Evolutionary conservation across 2,329 filamentous ascomycete species (phyloP).

Genomic region (Penicillium aurantiogriseum): DNA sequence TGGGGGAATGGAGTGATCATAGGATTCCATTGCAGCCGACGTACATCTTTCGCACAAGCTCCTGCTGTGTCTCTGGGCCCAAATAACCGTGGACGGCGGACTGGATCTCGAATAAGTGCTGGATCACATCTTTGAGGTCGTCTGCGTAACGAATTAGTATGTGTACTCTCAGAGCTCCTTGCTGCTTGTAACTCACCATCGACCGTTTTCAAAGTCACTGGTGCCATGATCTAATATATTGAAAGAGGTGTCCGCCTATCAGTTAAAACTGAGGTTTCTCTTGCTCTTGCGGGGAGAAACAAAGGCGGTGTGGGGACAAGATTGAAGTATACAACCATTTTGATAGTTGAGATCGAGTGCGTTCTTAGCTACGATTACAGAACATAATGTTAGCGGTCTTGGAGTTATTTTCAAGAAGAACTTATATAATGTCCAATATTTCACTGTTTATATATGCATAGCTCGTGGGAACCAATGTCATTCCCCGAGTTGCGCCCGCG

Average conservation of each 20-base stretch:
- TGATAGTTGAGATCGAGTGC: not conserved
- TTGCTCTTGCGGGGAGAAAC: constrained; percentile 10
- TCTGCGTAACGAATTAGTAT: constrained; percentile 32
- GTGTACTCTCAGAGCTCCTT: too few relatives aligned
- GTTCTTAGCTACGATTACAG: not conserved
- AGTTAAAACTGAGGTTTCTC: constrained; percentile 5
- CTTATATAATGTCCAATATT: constrained; percentile 26
- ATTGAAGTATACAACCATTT: not conserved
- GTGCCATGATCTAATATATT: constrained; percentile 16
- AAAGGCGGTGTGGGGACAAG: constrained; percentile 17
- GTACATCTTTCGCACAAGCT: constrained; percentile 59
- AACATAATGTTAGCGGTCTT: not conserved
- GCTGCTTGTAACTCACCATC: constrained; percentile 16
- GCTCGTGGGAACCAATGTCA: constrained; percentile 6
- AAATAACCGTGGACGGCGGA: constrained; percentile 59
- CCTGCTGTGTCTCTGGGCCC: constrained; percentile 55
- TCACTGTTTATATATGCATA: constrained; percentile 17
- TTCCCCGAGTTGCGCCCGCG: constrained; percentile 8
- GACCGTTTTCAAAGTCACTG: constrained; percentile 23
- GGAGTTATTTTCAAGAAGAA: not conserved
- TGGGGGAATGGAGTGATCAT: not conserved
- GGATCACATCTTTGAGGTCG: constrained; percentile 60
- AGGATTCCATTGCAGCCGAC: not conserved
- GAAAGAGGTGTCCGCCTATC: not conserved
- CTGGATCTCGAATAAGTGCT: constrained; percentile 62